phyloP scores from a whole-genome alignment of 2,329 filamentous ascomycete genomes.

The Ophiocordyceps sinensis region DNA sequence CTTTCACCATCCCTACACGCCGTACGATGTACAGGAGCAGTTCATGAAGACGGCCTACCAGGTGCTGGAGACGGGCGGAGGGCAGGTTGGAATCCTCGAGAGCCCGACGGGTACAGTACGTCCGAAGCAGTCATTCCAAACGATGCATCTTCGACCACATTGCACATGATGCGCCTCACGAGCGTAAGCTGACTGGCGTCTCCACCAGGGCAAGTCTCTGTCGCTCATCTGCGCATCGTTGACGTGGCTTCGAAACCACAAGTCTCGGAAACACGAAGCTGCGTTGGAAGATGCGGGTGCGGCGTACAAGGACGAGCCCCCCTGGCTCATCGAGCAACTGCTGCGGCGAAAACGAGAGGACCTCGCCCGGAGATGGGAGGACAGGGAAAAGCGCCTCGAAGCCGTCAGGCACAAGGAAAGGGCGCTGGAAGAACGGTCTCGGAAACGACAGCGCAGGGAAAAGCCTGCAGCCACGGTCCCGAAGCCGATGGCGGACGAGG shows the following conservation, averaged over 20 bases:
- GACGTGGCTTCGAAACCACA: conserved; percentile 81
- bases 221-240: conserved; percentile 80
- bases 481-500: conserved; percentile 29
- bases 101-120: conserved; percentile 71
- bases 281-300: conserved; percentile 29
- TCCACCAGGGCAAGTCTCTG: conserved; percentile 65
- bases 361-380: conserved; percentile 50
- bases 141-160: too few species aligned
- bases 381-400: conserved; percentile 58
- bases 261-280: conserved; percentile 43
- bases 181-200: neutral
- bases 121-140: conserved; percentile 1
- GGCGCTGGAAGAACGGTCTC: conserved; percentile 34
- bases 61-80: conserved; percentile 54
- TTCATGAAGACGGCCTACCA: conserved; percentile 78
- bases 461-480: conserved; percentile 10
- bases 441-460: conserved; percentile 31
- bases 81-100: conserved; percentile 78
- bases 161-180: neutral
- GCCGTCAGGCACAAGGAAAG: conserved; percentile 49
- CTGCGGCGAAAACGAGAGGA: conserved; percentile 53
- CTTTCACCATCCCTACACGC: conserved; percentile 78
- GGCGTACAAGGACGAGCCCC: conserved; percentile 52
- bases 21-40: conserved; percentile 74
- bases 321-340: conserved; percentile 73